phyloP scores from a whole-genome alignment of 192 early-diverging fungal genomes.

The Coemansia sp. region DNA sequence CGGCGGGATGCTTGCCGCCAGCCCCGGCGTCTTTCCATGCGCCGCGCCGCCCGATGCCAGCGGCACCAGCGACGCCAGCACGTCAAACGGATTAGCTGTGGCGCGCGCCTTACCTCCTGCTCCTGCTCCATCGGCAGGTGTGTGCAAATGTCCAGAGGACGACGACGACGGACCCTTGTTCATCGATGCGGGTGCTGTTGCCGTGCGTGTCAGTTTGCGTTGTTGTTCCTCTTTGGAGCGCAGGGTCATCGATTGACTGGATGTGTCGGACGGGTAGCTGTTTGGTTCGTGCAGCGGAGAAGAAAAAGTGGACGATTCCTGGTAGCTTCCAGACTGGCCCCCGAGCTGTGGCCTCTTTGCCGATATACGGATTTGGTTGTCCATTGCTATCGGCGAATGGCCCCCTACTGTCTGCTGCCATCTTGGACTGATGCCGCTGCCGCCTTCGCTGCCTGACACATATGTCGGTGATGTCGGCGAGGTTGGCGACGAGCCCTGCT shows the following conservation, averaged over 20 bases:
- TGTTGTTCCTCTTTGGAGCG: conserved; percentile 9
- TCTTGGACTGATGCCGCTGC: neutral
- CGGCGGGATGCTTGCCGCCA: conserved; percentile 6
- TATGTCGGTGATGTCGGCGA: conserved; percentile 8
- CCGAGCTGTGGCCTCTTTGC: conserved; percentile 30
- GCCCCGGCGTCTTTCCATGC: neutral
- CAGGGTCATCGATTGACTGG: neutral
- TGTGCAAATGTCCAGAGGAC: neutral
- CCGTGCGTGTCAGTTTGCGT: conserved; percentile 32
- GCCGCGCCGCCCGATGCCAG: neutral
- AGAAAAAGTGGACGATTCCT: conserved; percentile 14
- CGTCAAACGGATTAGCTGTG: conserved; percentile 29
- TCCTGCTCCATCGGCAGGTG: neutral
- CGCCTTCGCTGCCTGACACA: neutral
- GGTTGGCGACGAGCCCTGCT: conserved; percentile 14
- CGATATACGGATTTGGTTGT: conserved; percentile 42
- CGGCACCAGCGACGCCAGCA: conserved; percentile 38
- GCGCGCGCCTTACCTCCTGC: conserved; percentile 2
- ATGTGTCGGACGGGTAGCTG: neutral
- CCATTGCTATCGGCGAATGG: conserved; percentile 17
- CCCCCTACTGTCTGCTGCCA: conserved; percentile 9
- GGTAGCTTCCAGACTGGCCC: conserved; percentile 1
- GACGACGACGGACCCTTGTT: too few species aligned
- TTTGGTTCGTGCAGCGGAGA: conserved; percentile 9
- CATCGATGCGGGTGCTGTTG: conserved; percentile 17